phyloP scores from a whole-genome alignment of 768 basidiomycete genomes.

The Vararia minispora region DNA sequence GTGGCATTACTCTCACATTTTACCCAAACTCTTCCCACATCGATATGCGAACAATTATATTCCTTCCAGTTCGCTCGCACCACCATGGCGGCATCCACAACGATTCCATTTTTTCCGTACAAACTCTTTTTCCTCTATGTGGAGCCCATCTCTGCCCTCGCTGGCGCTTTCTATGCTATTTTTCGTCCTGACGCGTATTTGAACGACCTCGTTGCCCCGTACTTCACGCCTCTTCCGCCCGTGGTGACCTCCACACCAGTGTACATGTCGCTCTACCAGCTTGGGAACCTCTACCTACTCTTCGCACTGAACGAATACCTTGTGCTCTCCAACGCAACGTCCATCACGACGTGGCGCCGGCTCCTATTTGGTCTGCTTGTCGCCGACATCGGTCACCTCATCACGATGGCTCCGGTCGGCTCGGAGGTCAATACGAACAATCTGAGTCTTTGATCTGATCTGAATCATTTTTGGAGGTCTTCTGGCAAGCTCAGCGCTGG shows the following conservation, averaged over 20 bases:
- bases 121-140: conserved; percentile 38
- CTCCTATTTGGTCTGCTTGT: conserved; percentile 33
- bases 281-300: conserved; percentile 39
- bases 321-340: conserved; percentile 32
- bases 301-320: conserved; percentile 41
- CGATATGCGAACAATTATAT: too few species aligned
- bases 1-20: too few species aligned
- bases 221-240: background rate
- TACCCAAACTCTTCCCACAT: too few species aligned
- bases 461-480: conserved; percentile 23
- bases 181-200: conserved; percentile 29
- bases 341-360: conserved; percentile 29
- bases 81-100: too few species aligned
- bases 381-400: conserved; percentile 38
- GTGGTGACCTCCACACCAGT: conserved; percentile 20
- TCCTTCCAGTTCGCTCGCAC: too few species aligned
- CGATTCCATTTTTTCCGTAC: conserved; percentile 22
- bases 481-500: conserved; percentile 35
- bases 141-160: conserved; percentile 39
- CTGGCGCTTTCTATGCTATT: conserved; percentile 37
- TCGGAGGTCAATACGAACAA: too few species aligned
- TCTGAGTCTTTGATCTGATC: too few species aligned
- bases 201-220: conserved; percentile 21
- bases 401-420: conserved; percentile 33
- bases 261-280: conserved; percentile 32